Evolutionary conservation across 192 early-diverging fungal species (phyloP), one percentile per base, ranked within the genome.

Genomic region (Podila verticillata): DNA sequence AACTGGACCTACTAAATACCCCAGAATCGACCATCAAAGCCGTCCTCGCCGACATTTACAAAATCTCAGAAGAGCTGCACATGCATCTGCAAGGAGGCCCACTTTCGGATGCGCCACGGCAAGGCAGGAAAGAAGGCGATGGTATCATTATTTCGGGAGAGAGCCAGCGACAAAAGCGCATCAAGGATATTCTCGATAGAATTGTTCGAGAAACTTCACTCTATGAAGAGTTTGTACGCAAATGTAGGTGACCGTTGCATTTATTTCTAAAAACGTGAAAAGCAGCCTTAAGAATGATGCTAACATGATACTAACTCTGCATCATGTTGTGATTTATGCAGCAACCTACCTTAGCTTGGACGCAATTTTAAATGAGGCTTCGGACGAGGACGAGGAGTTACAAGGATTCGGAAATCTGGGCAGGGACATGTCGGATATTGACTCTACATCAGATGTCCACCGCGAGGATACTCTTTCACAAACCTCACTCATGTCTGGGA

Each of bases 81-180:
- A 90, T 90, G 66, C 87, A 90, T 74, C 75, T 90, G 51, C 87
- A 90, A 69, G 87, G 87, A 71, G 89, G 89, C 10, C 84, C 89
- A 1, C 73, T 89, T 29, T 75, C 85, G 0, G 72, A 82, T 57
- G 72, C 68, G 47, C 73, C 69, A 30, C 61, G 57, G 8, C 64
- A 35, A 4, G 19, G 29, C 48, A 65, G 32, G 48, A 72, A 66
- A 30, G 75, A 80, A 24, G 77, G 51, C 0, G 61, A 63, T 30
- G 69, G 77, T 29, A 54, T 80, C 22, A 58, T 80, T 26, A 80
- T 80, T 5, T 80, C 84, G 32, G 73, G 81, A 32, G 81, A 82
- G 31, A 63, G 57, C 70, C 84, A 85, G 49, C 74, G 85, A 49
- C 83, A 86, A 49, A 75, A 77, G 56, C 79, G 86, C 10, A 84